phyloP scores from a whole-genome alignment of 2,329 filamentous ascomycete genomes.

The Parastagonospora nodorum region DNA sequence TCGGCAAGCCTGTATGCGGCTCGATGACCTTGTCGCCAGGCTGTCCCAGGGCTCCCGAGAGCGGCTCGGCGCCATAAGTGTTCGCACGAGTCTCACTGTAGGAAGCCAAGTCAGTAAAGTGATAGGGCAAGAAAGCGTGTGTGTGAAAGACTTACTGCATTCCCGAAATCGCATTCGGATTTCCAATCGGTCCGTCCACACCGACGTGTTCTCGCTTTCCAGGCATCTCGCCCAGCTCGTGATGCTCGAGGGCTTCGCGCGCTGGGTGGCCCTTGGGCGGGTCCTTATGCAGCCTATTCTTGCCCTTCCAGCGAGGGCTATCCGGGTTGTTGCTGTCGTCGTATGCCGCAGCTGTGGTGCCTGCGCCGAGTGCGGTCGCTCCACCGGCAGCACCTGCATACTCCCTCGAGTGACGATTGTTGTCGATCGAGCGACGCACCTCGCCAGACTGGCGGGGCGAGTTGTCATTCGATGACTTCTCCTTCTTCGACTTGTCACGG shows the following conservation, averaged over 20 bases:
- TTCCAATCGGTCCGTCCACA: constrained; percentile 37
- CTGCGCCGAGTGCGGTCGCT: constrained; percentile 23
- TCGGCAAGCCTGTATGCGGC: constrained; percentile 48
- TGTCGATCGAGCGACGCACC: constrained; percentile 10
- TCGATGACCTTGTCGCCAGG: constrained; percentile 35
- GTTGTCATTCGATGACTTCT: constrained; percentile 19
- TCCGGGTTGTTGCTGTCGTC: constrained; percentile 21
- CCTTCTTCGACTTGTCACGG: constrained; percentile 49
- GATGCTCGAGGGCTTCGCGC: constrained; percentile 31
- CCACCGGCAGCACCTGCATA: constrained; percentile 27
- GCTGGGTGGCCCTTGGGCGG: constrained; percentile 45
- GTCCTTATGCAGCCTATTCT: constrained; percentile 49
- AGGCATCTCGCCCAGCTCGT: constrained; percentile 11
- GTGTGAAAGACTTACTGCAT: constrained; percentile 29
- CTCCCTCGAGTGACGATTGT: constrained; percentile 28
- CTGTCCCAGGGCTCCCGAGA: constrained; percentile 20
- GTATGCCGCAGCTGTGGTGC: constrained; percentile 22
- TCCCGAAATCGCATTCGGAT: constrained; percentile 29
- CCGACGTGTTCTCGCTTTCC: constrained; percentile 36
- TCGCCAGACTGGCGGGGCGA: constrained; percentile 21
- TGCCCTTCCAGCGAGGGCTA: constrained; percentile 30
- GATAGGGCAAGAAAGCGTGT: neutral
- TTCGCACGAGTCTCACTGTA: constrained; percentile 21
- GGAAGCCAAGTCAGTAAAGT: neutral
- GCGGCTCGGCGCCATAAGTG: constrained; percentile 26